A percentile compares a stretch with the other conserved stretches of the same genome.
These are phyloP conservation scores for Lactifluus echinatus DNA, from an alignment of 768 basidiomycete genomes.

Conservation along the genomic window DNA sequence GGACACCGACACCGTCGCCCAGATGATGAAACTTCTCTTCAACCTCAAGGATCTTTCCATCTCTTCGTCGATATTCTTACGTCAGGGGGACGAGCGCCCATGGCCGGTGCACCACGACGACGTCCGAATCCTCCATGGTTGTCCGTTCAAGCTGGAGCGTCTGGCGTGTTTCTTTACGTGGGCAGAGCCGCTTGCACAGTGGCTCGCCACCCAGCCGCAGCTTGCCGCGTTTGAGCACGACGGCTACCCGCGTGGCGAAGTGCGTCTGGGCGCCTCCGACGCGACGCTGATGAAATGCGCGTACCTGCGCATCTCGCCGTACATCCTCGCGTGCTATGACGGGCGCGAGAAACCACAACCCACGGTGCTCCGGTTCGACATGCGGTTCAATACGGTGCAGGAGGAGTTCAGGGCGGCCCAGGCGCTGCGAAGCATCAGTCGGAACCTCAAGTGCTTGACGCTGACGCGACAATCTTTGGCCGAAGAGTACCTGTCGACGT, in stretches of 20 bases:
- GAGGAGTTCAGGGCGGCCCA: conserved; percentile 7
- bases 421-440: not conserved
- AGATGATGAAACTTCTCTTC: conserved; percentile 7
- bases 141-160: conserved; percentile 14
- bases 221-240: conserved; percentile 10
- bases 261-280: not conserved
- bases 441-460: conserved; percentile 11
- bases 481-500: conserved; percentile 13
- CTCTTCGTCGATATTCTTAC: not conserved
- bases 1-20: not conserved
- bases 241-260: not conserved
- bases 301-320: conserved; percentile 10
- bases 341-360: conserved; percentile 1
- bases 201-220: conserved; percentile 13
- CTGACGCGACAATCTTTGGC: not conserved
- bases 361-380: conserved; percentile 5
- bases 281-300: not conserved
- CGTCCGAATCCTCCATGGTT: conserved; percentile 4
- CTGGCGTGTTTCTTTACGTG: conserved; percentile 7
- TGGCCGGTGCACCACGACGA: conserved; percentile 9
- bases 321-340: conserved; percentile 10
- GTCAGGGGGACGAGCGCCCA: not conserved
- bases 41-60: conserved; percentile 18
- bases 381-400: conserved; percentile 6
- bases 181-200: conserved; percentile 1